Evolutionary conservation across 2,329 filamentous ascomycete genomes (phyloP).

Genomic region (Clonostachys rhizophaga): DNA sequence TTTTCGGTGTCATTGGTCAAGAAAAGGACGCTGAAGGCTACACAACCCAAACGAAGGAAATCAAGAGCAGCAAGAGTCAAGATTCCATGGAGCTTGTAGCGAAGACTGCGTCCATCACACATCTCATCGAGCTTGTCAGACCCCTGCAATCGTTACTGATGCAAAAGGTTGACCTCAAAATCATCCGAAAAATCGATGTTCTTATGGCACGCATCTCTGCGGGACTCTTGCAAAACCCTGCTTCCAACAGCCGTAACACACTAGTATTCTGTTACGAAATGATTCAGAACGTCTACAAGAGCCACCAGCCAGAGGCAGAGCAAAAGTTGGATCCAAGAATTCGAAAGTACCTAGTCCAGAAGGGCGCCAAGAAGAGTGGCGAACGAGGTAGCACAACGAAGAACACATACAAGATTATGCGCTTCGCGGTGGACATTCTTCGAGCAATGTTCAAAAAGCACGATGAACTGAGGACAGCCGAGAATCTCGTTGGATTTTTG

Average conservation of each 20-base stretch:
- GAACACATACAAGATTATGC: conserved; percentile 80
- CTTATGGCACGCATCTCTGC: conserved; percentile 77
- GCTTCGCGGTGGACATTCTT: conserved; percentile 84
- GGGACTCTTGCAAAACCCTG: conserved; percentile 78
- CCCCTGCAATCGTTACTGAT: conserved; percentile 76
- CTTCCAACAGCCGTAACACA: conserved; percentile 73
- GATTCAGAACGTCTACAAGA: conserved; percentile 78
- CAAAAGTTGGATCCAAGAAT: conserved; percentile 57
- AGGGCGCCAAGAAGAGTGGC: conserved; percentile 69
- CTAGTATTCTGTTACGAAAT: conserved; percentile 95
- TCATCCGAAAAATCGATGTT: conserved; percentile 87
- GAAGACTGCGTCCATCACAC: conserved; percentile 70
- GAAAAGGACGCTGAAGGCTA: conserved; percentile 98
- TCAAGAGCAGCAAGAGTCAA: conserved; percentile 97
- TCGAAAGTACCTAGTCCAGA: conserved; percentile 75
- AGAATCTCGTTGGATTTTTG: conserved; percentile 80
- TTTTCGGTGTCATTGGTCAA: conserved; percentile 86
- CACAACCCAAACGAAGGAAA: conserved; percentile 91
- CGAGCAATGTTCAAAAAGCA: conserved; percentile 84
- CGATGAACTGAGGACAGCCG: conserved; percentile 70
- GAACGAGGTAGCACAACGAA: conserved; percentile 70
- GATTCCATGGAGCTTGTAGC: conserved; percentile 95
- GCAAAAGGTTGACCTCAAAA: conserved; percentile 78
- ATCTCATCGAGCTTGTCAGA: conserved; percentile 69
- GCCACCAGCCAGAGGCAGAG: conserved; percentile 44